phyloP scores from a whole-genome alignment of 2,329 filamentous ascomycete genomes.

The Ophiostoma piceae region DNA sequence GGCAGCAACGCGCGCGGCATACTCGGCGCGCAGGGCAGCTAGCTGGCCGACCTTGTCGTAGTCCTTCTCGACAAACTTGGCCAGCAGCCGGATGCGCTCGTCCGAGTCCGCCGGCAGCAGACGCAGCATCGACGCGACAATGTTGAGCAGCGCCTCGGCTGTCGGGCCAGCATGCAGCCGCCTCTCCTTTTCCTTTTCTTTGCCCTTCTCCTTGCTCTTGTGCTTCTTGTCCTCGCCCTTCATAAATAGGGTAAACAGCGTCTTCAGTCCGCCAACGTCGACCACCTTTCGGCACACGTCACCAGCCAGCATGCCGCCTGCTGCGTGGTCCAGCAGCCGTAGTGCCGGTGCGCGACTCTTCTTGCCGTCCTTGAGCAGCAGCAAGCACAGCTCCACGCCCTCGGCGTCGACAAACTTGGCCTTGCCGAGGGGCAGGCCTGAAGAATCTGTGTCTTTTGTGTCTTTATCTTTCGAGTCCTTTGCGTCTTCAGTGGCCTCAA shows the following conservation, averaged over 20 bases:
- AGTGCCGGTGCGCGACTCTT: conserved; percentile 68
- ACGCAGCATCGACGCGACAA: conserved; percentile 78
- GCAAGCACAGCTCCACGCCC: conserved; percentile 82
- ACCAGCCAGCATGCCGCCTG: conserved; percentile 40
- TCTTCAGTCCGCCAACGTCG: conserved; percentile 78
- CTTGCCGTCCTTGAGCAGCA: conserved; percentile 78
- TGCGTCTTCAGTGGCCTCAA: conserved; percentile 36
- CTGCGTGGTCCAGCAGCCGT: conserved; percentile 78
- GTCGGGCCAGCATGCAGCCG: conserved; percentile 55
- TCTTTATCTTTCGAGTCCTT: background rate
- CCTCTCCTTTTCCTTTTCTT: background rate
- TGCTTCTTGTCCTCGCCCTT: conserved; percentile 49
- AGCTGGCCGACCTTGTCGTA: conserved; percentile 79
- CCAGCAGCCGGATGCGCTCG: conserved; percentile 73
- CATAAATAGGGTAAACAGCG: conserved; percentile 81
- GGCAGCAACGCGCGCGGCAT: conserved; percentile 54
- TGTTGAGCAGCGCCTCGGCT: conserved; percentile 74
- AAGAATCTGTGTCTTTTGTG: conserved; percentile 32
- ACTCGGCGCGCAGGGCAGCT: conserved; percentile 65
- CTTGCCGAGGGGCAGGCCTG: conserved; percentile 52
- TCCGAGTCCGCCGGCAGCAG: conserved; percentile 71
- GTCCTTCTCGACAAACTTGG: conserved; percentile 93
- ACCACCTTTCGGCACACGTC: conserved; percentile 71
- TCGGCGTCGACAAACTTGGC: conserved; percentile 80
- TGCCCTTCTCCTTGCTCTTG: conserved; percentile 21